Evolutionary conservation across 345 rosid genomes (phyloP), one percentile per base, ranked within the genome.

Genomic region (Clarkia xantiana): DNA sequence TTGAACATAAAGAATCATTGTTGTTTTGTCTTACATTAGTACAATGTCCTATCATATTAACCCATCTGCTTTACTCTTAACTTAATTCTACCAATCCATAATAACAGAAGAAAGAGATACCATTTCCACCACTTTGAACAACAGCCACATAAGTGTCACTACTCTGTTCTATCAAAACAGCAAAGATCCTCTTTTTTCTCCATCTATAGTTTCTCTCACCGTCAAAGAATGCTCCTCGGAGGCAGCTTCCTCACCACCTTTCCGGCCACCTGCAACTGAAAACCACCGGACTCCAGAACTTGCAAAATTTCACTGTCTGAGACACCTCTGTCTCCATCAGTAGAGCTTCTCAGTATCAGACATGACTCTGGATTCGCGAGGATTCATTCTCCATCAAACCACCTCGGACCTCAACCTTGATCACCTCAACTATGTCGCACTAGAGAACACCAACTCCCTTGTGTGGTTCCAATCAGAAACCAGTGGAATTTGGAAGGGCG

Each of bases 401-500:
- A 16, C 67, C 10, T 36, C 76, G 8, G 73, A 71, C 60, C 86
- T 90, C 48, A 68, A 86, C 79, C 62, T 90, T 15, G 79, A 77
- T 53, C 82, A 74, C 48, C 84, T 85, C 44, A 85, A 90, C 71
- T 58, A 77, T 0, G 72, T 90, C 18, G 94, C 97, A 10, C 60
- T 90, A 48, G 76, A 79, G 59, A 71, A 86, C 79, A 83, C 96
- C 0, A 74, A 70, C 74, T 72, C 86, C 18, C 49, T 86, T 15
- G 57, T 83, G 1, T 90, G 96, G 94, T 25, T 83, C 10, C 76
- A 83, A 71, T 23, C 68, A 57, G 67, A 66, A 67, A 55, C 93
- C 93, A 0, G 96, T 86, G 36, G 94, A 96, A 45, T 90, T 90
- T 47, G 93, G 89, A 4, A 58, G 98, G 51, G 94, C 98, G 1